These are phyloP conservation scores for Pisolithus albus DNA, from an alignment of 768 basidiomycete species.

Conservation along the genomic window DNA sequence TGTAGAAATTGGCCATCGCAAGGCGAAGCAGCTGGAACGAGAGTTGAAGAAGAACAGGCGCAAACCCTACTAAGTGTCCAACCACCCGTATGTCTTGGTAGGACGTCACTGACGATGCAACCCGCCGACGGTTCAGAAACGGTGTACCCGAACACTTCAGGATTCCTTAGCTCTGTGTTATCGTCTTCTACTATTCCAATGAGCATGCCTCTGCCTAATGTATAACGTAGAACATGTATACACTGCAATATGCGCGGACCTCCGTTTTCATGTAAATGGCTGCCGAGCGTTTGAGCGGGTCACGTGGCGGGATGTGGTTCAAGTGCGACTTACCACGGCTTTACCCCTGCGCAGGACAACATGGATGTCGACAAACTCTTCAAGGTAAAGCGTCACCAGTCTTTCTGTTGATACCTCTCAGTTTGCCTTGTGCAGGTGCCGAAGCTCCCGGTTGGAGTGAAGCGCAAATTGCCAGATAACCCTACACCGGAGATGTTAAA, in stretches of 20 bases:
- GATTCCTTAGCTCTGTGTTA: too few relatives aligned
- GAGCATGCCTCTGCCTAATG: too few relatives aligned
- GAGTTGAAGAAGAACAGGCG: constrained; percentile 84
- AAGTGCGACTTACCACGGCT: not conserved
- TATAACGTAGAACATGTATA: too few relatives aligned
- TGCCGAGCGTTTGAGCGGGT: not conserved
- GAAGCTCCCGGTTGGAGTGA: constrained; percentile 58
- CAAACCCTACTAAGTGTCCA: constrained; percentile 62
- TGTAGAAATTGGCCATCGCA: constrained; percentile 89
- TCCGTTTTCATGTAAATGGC: too few relatives aligned
- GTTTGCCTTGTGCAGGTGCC: constrained; percentile 42
- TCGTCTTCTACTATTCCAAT: too few relatives aligned
- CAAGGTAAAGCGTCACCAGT: constrained; percentile 29
- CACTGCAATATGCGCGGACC: too few relatives aligned
- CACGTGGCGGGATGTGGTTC: not conserved
- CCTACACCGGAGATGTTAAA: constrained; percentile 80
- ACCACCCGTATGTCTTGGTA: not conserved
- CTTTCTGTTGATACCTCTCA: not conserved
- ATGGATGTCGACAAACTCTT: constrained; percentile 49
- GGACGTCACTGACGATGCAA: not conserved
- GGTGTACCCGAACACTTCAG: not conserved
- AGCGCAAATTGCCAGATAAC: constrained; percentile 69
- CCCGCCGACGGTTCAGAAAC: not conserved
- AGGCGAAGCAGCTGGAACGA: constrained; percentile 85
- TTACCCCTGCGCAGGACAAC: not conserved